Evolutionary conservation across 2,329 filamentous ascomycete genomes (phyloP).

Genomic region (Fusarium lateritium): DNA sequence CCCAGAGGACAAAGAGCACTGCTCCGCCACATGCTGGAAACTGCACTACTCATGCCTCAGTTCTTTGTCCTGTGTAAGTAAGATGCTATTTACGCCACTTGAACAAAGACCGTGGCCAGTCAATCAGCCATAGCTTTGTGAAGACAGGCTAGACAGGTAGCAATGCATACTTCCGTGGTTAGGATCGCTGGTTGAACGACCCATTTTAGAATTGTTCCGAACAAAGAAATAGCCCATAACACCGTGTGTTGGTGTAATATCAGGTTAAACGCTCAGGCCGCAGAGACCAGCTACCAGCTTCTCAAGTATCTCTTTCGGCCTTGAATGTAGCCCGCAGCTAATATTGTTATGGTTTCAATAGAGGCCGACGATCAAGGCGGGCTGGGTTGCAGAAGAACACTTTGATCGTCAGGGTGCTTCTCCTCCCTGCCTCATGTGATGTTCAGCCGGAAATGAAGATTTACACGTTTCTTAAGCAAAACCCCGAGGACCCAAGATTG

Average conservation of each 20-base stretch:
- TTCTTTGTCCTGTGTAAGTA: constrained; percentile 38
- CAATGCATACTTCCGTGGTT: background rate
- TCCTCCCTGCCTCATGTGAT: constrained; percentile 14
- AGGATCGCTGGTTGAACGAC: constrained; percentile 8
- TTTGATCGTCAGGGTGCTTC: constrained; percentile 11
- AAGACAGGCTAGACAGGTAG: background rate
- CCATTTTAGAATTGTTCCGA: constrained; percentile 30
- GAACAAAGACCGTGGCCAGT: constrained; percentile 18
- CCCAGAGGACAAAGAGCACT: constrained; percentile 42
- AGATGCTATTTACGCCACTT: constrained; percentile 6
- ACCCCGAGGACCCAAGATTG: constrained; percentile 19
- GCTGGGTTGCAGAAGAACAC: constrained; percentile 3
- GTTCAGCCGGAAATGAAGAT: constrained; percentile 37
- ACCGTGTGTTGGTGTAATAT: constrained; percentile 7
- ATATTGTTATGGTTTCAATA: background rate
- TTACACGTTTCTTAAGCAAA: constrained; percentile 25
- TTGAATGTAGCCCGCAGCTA: background rate
- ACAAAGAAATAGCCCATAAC: constrained; percentile 31
- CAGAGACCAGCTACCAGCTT: constrained; percentile 5
- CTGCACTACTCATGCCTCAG: constrained; percentile 1
- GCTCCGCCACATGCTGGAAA: constrained; percentile 10
- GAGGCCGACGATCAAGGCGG: constrained; percentile 6
- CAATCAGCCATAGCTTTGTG: constrained; percentile 1
- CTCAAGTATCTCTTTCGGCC: background rate
- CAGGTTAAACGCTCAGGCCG: constrained; percentile 8